Evolutionary conservation across 106 monocot genomes (phyloP).

Genomic region (Platanthera guangdongensis): DNA sequence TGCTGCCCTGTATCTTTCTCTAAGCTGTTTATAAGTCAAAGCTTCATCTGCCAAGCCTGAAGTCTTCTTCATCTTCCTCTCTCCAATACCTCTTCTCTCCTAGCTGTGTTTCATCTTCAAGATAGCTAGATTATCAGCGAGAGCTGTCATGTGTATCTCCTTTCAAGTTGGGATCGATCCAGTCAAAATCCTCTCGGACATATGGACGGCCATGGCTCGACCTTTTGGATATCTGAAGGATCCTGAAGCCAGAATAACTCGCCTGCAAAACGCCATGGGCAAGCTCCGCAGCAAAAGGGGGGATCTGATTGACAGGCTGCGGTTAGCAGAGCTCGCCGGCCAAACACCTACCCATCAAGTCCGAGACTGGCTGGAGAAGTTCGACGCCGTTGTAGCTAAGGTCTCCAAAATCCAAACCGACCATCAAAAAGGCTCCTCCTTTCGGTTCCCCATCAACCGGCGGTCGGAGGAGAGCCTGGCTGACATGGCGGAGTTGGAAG

Average conservation of each 20-base stretch:
- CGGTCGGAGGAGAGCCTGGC: not conserved
- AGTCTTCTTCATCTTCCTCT: too few relatives aligned
- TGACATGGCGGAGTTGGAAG: not conserved
- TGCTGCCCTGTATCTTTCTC: not conserved
- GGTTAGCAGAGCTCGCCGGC: not conserved
- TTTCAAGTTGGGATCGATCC: too few relatives aligned
- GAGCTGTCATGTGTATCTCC: too few relatives aligned
- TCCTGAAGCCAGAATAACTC: not conserved
- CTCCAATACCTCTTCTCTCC: too few relatives aligned
- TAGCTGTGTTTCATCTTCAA: too few relatives aligned
- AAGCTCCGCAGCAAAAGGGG: not conserved
- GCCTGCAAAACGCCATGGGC: not conserved
- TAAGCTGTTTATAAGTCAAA: constrained; percentile 6
- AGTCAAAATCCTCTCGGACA: too few relatives aligned
- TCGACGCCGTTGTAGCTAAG: not conserved
- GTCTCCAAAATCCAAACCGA: not conserved
- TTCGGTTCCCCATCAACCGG: not conserved
- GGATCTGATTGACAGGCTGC: not conserved
- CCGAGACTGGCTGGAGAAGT: not conserved
- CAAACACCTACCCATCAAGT: not conserved
- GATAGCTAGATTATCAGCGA: too few relatives aligned
- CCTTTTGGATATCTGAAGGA: not conserved
- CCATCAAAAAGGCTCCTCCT: not conserved
- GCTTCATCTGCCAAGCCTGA: not conserved
- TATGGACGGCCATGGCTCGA: too few relatives aligned